Evolutionary conservation across 1,284 basidiomycete genomes (phyloP).

Genomic region (Heimioporus retisporus): DNA sequence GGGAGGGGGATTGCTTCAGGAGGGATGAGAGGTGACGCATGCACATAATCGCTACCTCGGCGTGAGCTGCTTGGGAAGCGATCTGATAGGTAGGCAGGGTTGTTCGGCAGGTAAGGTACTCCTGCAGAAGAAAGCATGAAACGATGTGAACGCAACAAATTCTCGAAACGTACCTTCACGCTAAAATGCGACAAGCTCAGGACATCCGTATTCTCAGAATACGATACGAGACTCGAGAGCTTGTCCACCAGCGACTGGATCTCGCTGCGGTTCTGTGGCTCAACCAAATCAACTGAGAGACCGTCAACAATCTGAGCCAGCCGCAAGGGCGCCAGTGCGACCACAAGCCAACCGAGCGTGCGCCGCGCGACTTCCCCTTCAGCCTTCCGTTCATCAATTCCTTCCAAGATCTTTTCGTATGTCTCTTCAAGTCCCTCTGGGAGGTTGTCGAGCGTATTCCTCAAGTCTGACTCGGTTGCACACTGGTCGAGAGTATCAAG

Average conservation of each 20-base stretch:
- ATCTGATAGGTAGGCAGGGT: constrained; percentile 5
- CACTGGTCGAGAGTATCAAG: constrained; percentile 9
- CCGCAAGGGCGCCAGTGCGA: constrained; percentile 4
- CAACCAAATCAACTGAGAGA: neutral
- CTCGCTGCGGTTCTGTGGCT: neutral
- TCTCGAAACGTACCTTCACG: neutral
- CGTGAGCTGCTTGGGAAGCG: constrained; percentile 1
- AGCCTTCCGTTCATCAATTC: constrained; percentile 6
- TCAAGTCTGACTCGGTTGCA: neutral
- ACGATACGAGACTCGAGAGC: constrained; percentile 13
- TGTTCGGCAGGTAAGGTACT: constrained; percentile 1
- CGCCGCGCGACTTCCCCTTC: constrained; percentile 7
- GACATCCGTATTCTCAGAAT: constrained; percentile 2
- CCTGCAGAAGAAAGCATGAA: neutral
- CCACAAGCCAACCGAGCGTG: constrained; percentile 8
- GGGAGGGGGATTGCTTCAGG: neutral
- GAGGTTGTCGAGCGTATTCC: neutral
- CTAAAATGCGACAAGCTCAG: constrained; percentile 6
- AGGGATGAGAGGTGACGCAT: constrained; percentile 3
- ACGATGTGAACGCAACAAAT: neutral
- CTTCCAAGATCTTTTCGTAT: constrained; percentile 6
- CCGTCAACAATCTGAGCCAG: constrained; percentile 5
- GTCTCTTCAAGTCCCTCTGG: constrained; percentile 3
- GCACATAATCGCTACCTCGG: neutral
- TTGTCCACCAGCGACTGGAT: neutral